Conservation (phyloP, 495 filamentous ascomycete genomes). For the Thermothielavioides terrestris region DNA sequence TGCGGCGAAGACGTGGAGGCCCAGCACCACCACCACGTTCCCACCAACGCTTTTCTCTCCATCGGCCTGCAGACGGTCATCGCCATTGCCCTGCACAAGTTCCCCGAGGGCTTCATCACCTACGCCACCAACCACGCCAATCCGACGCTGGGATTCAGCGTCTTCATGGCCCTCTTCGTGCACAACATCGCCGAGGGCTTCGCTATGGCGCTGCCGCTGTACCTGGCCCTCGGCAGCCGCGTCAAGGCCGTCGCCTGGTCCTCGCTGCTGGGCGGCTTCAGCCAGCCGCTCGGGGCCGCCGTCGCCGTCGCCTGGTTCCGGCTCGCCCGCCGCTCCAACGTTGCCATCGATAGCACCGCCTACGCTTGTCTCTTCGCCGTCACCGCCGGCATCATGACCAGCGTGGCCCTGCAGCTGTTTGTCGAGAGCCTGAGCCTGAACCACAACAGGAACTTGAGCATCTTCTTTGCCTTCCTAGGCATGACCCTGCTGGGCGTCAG, state of each 20-base stretch:
- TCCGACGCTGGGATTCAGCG: constrained; percentile 73
- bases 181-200: constrained; percentile 98
- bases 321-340: constrained; percentile 42
- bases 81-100: constrained; percentile 92
- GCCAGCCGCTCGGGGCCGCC: constrained; percentile 77
- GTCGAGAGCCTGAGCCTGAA: constrained; percentile 73
- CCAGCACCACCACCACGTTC: constrained; percentile 89
- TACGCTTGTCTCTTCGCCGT: constrained; percentile 87
- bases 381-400: constrained; percentile 91
- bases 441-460: constrained; percentile 71
- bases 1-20: constrained; percentile 18
- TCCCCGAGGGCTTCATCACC: constrained; percentile 97
- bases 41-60: constrained; percentile 83
- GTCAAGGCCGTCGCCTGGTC: constrained; percentile 76
- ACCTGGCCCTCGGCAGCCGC: constrained; percentile 72
- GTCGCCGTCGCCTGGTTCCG: constrained; percentile 80
- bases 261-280: constrained; percentile 71
- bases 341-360: constrained; percentile 54
- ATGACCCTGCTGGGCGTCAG: constrained; percentile 86
- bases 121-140: constrained; percentile 97
- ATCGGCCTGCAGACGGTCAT: constrained; percentile 89
- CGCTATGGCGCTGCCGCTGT: constrained; percentile 83
- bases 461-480: constrained; percentile 76
- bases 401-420: constrained; percentile 82
- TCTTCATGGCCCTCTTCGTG: constrained; percentile 92